Evolutionary conservation across 495 filamentous ascomycete species (phyloP).

Genomic region (Penicillium egyptiacum): DNA sequence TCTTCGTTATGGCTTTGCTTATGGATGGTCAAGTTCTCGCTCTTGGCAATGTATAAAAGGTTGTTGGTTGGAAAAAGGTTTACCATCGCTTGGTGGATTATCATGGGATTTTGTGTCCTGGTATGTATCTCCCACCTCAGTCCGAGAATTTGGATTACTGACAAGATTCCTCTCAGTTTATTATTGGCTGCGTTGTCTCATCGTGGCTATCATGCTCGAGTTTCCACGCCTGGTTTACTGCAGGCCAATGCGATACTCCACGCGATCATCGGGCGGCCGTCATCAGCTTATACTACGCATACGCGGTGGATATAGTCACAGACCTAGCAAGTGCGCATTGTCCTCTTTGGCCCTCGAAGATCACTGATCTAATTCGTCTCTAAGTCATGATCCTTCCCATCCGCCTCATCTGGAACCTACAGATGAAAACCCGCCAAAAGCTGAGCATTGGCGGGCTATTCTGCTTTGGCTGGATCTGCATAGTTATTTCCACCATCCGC

Average conservation of each 20-base stretch:
- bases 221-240: slow-evolving; percentile 42
- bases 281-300: slow-evolving; percentile 44
- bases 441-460: slow-evolving; percentile 49
- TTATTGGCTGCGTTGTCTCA: slow-evolving; percentile 38
- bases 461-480: slow-evolving; percentile 51
- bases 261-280: slow-evolving; percentile 37
- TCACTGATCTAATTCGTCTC: not conserved
- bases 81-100: slow-evolving; percentile 37
- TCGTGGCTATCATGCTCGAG: slow-evolving; percentile 38
- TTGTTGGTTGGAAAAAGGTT: slow-evolving; percentile 31
- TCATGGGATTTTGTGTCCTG: slow-evolving; percentile 35
- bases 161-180: slow-evolving; percentile 15
- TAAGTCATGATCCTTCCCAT: slow-evolving; percentile 54
- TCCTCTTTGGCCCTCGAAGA: not conserved
- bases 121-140: slow-evolving; percentile 25
- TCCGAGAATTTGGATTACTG: not conserved
- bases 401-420: slow-evolving; percentile 49
- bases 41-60: slow-evolving; percentile 44
- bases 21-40: slow-evolving; percentile 49
- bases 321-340: slow-evolving; percentile 42
- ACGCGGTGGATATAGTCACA: slow-evolving; percentile 43
- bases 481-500: slow-evolving; percentile 51
- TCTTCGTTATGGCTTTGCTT: slow-evolving; percentile 45
- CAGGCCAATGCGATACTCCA: slow-evolving; percentile 29
- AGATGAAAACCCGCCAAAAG: slow-evolving; percentile 46